These are phyloP conservation scores for Dactylonectria macrodidyma DNA, from an alignment of 2,329 filamentous ascomycete genomes.

Conservation along the genomic window DNA sequence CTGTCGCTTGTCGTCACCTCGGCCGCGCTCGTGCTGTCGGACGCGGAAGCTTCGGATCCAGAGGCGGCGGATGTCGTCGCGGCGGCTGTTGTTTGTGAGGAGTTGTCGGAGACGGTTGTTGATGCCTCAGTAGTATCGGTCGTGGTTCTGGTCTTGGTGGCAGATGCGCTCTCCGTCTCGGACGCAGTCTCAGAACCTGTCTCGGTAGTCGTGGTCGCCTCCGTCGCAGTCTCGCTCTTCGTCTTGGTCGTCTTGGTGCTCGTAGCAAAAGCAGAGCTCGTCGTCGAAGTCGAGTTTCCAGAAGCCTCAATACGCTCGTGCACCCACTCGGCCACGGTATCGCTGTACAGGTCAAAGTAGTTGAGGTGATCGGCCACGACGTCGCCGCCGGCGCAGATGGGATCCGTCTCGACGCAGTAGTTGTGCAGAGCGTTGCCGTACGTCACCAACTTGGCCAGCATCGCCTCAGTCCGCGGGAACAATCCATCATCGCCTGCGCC, in stretches of 20 bases:
- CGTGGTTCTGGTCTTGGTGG: constrained; percentile 3
- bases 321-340: constrained; percentile 39
- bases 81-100: background rate
- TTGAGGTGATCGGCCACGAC: constrained; percentile 52
- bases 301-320: constrained; percentile 23
- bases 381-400: constrained; percentile 56
- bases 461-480: constrained; percentile 49
- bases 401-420: constrained; percentile 56
- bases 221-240: background rate
- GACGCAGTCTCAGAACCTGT: background rate
- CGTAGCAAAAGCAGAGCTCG: background rate
- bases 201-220: background rate
- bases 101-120: background rate
- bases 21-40: constrained; percentile 2
- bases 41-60: background rate
- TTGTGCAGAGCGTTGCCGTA: constrained; percentile 48
- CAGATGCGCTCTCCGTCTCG: constrained; percentile 8
- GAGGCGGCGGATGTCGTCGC: background rate
- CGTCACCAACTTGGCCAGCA: constrained; percentile 48
- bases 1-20: constrained; percentile 6
- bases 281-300: background rate
- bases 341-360: constrained; percentile 54
- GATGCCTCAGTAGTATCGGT: background rate
- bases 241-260: constrained; percentile 12
- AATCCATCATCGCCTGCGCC: constrained; percentile 46